These are phyloP conservation scores for Quercus engelmannii DNA, from an alignment of 306 rosid species.

Conservation along the genomic window DNA sequence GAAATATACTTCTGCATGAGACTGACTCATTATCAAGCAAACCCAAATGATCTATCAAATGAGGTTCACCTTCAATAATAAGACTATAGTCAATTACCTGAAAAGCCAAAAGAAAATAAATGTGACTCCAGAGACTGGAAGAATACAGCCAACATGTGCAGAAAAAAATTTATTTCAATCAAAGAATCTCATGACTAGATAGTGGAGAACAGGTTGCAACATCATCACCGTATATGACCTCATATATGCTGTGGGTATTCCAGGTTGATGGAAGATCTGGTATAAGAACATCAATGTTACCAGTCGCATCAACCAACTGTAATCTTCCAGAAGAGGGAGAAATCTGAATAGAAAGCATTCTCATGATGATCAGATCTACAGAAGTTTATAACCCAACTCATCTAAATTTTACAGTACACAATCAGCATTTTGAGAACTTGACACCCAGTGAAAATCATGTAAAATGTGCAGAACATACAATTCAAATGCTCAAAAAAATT, in stretches of 20 bases:
- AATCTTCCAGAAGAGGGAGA: slow-evolving; percentile 61
- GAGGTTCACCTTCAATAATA: slow-evolving; percentile 52
- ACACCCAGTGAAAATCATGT: background rate
- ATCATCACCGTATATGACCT: slow-evolving; percentile 43
- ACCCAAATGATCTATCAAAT: slow-evolving; percentile 33
- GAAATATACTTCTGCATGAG: slow-evolving; percentile 64
- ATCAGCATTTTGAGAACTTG: background rate
- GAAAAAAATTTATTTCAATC: slow-evolving; percentile 3
- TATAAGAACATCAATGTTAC: slow-evolving; percentile 70
- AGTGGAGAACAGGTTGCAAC: background rate
- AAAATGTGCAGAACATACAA: background rate
- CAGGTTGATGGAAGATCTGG: slow-evolving; percentile 83
- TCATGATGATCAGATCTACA: slow-evolving; percentile 6
- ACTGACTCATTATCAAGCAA: slow-evolving; percentile 34
- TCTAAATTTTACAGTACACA: slow-evolving; percentile 3
- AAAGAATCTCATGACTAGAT: background rate
- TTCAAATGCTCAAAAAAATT: background rate
- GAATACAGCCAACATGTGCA: slow-evolving; percentile 2
- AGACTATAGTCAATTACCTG: slow-evolving; percentile 70
- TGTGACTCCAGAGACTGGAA: slow-evolving; percentile 22
- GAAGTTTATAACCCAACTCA: background rate
- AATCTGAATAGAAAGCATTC: slow-evolving; percentile 44
- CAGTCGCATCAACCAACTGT: slow-evolving; percentile 84
- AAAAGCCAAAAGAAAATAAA: slow-evolving; percentile 25
- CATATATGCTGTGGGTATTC: slow-evolving; percentile 51